A percentile compares a stretch with the other conserved stretches of the same genome.
Conservation (phyloP, 495 filamentous ascomycete genomes). For the Lepidopterella palustris region DNA sequence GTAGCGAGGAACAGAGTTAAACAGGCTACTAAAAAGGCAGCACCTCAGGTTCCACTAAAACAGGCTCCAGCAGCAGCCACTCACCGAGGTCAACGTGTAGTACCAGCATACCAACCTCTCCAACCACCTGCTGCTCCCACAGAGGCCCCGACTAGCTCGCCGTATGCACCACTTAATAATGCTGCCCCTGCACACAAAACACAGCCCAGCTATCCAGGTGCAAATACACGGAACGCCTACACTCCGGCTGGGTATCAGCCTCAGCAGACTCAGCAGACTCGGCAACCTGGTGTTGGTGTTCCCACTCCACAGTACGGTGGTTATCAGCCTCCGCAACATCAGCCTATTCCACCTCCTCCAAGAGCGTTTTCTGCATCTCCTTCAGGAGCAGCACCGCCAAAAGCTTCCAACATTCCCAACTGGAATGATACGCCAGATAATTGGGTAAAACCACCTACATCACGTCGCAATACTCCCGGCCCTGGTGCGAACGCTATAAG, state of each 20-base stretch:
- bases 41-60: constrained; percentile 36
- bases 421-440: constrained; percentile 93
- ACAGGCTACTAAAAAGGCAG: constrained; percentile 69
- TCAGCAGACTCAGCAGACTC: constrained; percentile 33
- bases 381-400: constrained; percentile 58
- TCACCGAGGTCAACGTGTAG: constrained; percentile 27
- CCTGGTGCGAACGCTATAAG: constrained; percentile 49
- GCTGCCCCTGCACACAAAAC: constrained; percentile 4
- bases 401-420: constrained; percentile 59
- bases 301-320: constrained; percentile 24
- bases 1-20: constrained; percentile 80
- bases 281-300: neutral
- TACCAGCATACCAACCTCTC: constrained; percentile 25
- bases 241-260: constrained; percentile 52
- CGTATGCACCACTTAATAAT: constrained; percentile 27
- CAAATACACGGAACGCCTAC: constrained; percentile 51
- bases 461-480: constrained; percentile 65
- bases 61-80: constrained; percentile 15
- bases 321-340: constrained; percentile 34
- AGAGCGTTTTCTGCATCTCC: constrained; percentile 54
- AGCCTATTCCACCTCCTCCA: constrained; percentile 49
- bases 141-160: constrained; percentile 18
- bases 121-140: constrained; percentile 11
- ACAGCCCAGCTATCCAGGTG: constrained; percentile 4
- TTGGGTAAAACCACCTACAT: constrained; percentile 64